These are phyloP conservation scores for Bipolaris sorokiniana DNA, from an alignment of 2,329 filamentous ascomycete species.

Conservation along the genomic window DNA sequence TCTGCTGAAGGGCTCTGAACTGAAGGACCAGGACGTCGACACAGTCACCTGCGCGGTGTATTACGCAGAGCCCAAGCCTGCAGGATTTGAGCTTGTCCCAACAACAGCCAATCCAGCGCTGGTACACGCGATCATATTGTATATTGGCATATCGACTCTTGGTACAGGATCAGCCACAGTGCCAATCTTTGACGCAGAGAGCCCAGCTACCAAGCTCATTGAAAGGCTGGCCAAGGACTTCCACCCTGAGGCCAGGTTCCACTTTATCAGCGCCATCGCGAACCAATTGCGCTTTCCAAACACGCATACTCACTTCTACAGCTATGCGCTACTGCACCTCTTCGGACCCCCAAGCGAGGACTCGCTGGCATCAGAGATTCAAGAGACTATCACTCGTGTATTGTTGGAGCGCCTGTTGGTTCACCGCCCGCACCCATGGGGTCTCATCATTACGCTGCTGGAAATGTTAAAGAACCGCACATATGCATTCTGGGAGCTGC, in stretches of 20 bases:
- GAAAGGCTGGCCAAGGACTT: slow-evolving; percentile 78
- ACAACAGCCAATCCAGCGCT: slow-evolving; percentile 73
- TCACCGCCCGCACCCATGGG: slow-evolving; percentile 95
- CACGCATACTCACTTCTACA: slow-evolving; percentile 91
- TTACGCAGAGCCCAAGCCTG: slow-evolving; percentile 62
- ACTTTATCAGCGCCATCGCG: slow-evolving; percentile 80
- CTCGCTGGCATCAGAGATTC: slow-evolving; percentile 73
- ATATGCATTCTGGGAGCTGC: slow-evolving; percentile 90
- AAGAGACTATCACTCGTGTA: slow-evolving; percentile 88
- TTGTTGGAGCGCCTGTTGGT: slow-evolving; percentile 86
- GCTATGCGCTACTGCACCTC: slow-evolving; percentile 79
- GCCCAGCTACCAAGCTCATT: slow-evolving; percentile 73
- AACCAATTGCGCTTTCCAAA: slow-evolving; percentile 94
- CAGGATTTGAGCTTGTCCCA: slow-evolving; percentile 69
- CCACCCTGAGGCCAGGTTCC: slow-evolving; percentile 79
- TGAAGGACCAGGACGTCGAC: slow-evolving; percentile 74
- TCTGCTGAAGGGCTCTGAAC: slow-evolving; percentile 59
- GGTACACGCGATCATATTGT: slow-evolving; percentile 82
- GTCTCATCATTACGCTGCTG: slow-evolving; percentile 82
- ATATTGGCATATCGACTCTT: slow-evolving; percentile 77
- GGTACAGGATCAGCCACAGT: slow-evolving; percentile 64
- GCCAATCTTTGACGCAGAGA: slow-evolving; percentile 68
- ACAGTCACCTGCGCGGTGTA: slow-evolving; percentile 77
- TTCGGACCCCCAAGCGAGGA: slow-evolving; percentile 69
- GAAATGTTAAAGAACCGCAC: slow-evolving; percentile 91